phyloP scores from a whole-genome alignment of 208 protist genomes.

The Trypanosoma rangeli region DNA sequence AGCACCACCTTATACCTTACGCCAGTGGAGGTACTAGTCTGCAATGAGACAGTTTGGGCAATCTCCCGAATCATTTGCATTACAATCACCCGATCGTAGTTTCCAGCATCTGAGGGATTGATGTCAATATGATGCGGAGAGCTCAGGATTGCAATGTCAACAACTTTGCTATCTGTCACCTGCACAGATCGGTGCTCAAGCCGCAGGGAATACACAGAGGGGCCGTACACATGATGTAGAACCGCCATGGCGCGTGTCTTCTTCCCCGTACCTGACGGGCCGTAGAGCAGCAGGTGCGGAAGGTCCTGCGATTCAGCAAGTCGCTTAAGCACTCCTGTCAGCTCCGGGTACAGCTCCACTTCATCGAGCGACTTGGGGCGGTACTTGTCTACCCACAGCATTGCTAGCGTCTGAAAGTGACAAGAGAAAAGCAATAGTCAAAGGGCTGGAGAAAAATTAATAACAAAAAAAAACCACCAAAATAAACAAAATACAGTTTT shows the following conservation, averaged over 20 bases:
- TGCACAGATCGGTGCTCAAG: conserved; percentile 91
- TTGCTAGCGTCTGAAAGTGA: conserved; percentile 30
- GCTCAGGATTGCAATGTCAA: conserved; percentile 97
- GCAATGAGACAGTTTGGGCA: conserved; percentile 92
- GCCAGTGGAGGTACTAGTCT: conserved; percentile 26
- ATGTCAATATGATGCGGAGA: conserved; percentile 99
- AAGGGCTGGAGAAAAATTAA: conserved; percentile 7
- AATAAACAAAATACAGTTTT: neutral
- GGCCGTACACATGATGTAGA: conserved; percentile 93
- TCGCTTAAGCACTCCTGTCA: conserved; percentile 88
- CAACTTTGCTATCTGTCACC: conserved; percentile 90
- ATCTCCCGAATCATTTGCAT: conserved; percentile 99
- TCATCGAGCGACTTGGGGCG: conserved; percentile 95
- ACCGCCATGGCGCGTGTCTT: conserved; percentile 96
- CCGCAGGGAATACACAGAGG: conserved; percentile 84
- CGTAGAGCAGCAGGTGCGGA: conserved; percentile 98
- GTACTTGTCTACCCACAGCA: conserved; percentile 99
- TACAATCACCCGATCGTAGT: conserved; percentile 97
- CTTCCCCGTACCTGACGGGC: conserved; percentile 95
- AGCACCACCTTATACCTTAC: conserved; percentile 95
- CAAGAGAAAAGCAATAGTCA: neutral
- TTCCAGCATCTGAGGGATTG: conserved; percentile 98
- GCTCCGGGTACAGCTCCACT: conserved; percentile 94
- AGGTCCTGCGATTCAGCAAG: conserved; percentile 91
- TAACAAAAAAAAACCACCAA: neutral